Evolutionary conservation across 1,284 basidiomycete genomes (phyloP).

Genomic region (Cryptococcus deneoformans): DNA sequence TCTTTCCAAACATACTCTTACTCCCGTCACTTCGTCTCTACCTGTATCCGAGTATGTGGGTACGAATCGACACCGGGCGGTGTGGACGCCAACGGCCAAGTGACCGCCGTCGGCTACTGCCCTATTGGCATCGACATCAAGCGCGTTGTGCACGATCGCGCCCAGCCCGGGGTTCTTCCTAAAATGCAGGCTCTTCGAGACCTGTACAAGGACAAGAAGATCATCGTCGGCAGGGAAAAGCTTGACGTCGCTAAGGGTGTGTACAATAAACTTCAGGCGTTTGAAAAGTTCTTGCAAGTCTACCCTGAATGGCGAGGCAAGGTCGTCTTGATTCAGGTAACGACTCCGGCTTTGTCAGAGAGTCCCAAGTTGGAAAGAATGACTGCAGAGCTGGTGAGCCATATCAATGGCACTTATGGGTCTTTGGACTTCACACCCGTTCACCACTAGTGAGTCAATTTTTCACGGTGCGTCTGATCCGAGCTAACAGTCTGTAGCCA

Average conservation of each 20-base stretch:
- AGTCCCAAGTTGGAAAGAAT: conserved; percentile 91
- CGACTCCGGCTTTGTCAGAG: conserved; percentile 90
- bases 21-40: conserved; percentile 90
- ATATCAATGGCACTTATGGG: conserved; percentile 97
- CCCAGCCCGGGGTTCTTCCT: conserved; percentile 76
- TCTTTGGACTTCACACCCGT: conserved; percentile 69
- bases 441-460: background rate
- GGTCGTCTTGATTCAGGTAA: conserved; percentile 71
- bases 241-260: conserved; percentile 98
- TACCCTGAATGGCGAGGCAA: conserved; percentile 97
- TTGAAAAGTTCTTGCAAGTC: conserved; percentile 87
- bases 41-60: conserved; percentile 93
- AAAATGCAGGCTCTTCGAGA: conserved; percentile 81
- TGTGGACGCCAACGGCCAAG: conserved; percentile 86
- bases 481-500: conserved; percentile 58
- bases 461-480: background rate
- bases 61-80: conserved; percentile 82
- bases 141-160: conserved; percentile 76
- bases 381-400: conserved; percentile 90
- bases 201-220: conserved; percentile 96
- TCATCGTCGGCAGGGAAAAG: conserved; percentile 98
- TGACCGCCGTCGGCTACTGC: conserved; percentile 82
- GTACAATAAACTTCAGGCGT: conserved; percentile 94
- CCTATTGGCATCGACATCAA: conserved; percentile 97
- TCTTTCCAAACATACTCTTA: conserved; percentile 99